A percentile compares a stretch with the other conserved stretches of the same genome.
Evolutionary conservation across 2,329 filamentous ascomycete genomes (phyloP).

Genomic region (Ceratocystiopsis brevicomis): DNA sequence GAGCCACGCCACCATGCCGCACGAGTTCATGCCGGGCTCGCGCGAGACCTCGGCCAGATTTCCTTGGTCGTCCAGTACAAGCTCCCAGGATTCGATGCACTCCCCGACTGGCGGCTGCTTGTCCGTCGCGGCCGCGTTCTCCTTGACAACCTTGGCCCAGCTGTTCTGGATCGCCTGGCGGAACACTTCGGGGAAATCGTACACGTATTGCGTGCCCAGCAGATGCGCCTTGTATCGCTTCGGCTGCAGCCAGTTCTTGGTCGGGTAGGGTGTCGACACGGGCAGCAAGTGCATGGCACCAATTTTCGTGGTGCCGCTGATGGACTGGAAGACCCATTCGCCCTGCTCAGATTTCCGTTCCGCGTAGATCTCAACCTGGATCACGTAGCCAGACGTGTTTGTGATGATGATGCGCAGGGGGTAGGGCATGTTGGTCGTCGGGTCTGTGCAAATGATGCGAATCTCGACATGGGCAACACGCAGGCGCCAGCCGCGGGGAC

Average conservation of each 20-base stretch:
- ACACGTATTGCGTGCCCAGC: constrained; percentile 98
- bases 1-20: constrained; percentile 98
- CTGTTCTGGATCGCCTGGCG: constrained; percentile 92
- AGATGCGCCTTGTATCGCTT: constrained; percentile 99
- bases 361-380: constrained; percentile 92
- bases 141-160: constrained; percentile 61
- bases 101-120: constrained; percentile 74
- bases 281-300: constrained; percentile 87
- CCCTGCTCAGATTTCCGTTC: constrained; percentile 97
- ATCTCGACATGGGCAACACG: constrained; percentile 96
- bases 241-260: constrained; percentile 95
- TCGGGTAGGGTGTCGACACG: constrained; percentile 82
- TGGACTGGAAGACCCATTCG: constrained; percentile 96
- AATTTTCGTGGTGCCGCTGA: constrained; percentile 86
- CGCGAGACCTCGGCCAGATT: constrained; percentile 83
- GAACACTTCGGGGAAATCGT: constrained; percentile 99
- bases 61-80: constrained; percentile 87
- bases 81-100: constrained; percentile 83
- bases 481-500: constrained; percentile 83
- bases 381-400: constrained; percentile 95
- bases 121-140: constrained; percentile 53
- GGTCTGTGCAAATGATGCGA: constrained; percentile 92
- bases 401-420: constrained; percentile 91
- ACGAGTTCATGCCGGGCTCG: constrained; percentile 84
- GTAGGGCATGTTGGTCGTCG: constrained; percentile 63